phyloP scores from a whole-genome alignment of 176 grass and related monocot genomes.

The Elymus sibiricus region DNA sequence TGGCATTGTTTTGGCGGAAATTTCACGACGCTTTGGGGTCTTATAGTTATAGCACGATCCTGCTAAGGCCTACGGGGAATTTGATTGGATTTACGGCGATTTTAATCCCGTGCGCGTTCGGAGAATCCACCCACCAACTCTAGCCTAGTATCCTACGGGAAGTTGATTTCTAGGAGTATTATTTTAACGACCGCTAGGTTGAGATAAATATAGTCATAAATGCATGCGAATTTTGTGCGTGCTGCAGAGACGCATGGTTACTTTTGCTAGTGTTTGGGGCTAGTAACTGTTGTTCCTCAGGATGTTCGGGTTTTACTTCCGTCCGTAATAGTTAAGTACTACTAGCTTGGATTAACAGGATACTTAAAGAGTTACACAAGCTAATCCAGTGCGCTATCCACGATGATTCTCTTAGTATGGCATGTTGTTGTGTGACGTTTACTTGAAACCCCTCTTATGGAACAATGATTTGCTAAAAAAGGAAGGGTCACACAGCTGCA shows the following conservation, averaged over 20 bases:
- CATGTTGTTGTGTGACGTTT: slow-evolving; percentile 9
- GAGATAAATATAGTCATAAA: background rate
- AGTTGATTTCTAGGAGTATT: background rate
- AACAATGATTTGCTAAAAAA: background rate
- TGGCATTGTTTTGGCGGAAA: background rate
- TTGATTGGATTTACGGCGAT: background rate
- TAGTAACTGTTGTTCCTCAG: background rate
- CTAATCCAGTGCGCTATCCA: background rate
- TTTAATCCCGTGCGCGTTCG: background rate
- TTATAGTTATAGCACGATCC: background rate
- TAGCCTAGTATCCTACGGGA: background rate
- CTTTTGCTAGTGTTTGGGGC: background rate
- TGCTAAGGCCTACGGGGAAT: background rate
- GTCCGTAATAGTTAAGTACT: background rate
- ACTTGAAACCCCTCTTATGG: background rate
- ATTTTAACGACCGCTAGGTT: slow-evolving; percentile 7
- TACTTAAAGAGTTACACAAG: background rate
- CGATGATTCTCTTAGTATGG: background rate
- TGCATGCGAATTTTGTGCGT: background rate
- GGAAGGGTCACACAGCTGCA: background rate
- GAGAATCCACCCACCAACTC: background rate
- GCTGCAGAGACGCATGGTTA: background rate
- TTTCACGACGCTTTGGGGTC: background rate
- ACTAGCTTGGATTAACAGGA: no score
- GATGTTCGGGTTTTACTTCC: slow-evolving; percentile 7